phyloP scores from a whole-genome alignment of 139 green algal genomes.

The Auxenochlorella protothecoides region DNA sequence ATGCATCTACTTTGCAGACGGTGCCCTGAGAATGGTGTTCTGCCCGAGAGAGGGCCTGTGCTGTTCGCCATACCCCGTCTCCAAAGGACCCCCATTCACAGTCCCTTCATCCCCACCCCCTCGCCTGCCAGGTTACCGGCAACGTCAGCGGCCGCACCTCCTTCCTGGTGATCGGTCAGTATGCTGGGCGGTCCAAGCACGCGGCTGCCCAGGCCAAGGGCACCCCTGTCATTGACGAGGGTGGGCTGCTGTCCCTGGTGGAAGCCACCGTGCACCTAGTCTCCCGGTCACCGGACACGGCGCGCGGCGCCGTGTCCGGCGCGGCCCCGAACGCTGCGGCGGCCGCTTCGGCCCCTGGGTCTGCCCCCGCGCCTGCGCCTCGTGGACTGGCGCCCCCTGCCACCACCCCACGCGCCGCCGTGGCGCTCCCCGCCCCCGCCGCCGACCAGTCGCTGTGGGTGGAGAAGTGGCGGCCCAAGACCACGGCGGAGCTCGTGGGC shows the following conservation, averaged over 20 bases:
- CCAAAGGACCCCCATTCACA: background rate
- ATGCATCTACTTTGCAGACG: too few species aligned
- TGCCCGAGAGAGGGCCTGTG: too few species aligned
- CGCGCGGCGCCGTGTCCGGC: background rate
- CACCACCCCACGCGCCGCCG: background rate
- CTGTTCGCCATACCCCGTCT: too few species aligned
- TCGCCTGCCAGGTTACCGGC: slow-evolving; percentile 41
- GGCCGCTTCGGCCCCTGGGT: background rate
- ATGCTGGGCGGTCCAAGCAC: slow-evolving; percentile 56
- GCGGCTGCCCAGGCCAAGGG: slow-evolving; percentile 40
- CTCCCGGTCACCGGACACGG: too few species aligned
- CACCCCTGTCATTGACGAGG: slow-evolving; percentile 65
- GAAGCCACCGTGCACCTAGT: background rate
- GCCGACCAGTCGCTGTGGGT: slow-evolving; percentile 65
- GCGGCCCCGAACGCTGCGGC: background rate
- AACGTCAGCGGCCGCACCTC: slow-evolving; percentile 74
- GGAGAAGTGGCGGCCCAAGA: slow-evolving; percentile 80
- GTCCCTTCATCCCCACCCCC: background rate
- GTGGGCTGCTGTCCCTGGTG: slow-evolving; percentile 71
- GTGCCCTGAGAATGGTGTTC: too few species aligned
- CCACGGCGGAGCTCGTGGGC: slow-evolving; percentile 73
- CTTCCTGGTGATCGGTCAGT: slow-evolving; percentile 67
- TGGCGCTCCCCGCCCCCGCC: background rate
- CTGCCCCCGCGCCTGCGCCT: background rate
- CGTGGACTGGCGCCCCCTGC: background rate